phyloP scores from a whole-genome alignment of 768 basidiomycete species.

The Podaxis pistillaris region DNA sequence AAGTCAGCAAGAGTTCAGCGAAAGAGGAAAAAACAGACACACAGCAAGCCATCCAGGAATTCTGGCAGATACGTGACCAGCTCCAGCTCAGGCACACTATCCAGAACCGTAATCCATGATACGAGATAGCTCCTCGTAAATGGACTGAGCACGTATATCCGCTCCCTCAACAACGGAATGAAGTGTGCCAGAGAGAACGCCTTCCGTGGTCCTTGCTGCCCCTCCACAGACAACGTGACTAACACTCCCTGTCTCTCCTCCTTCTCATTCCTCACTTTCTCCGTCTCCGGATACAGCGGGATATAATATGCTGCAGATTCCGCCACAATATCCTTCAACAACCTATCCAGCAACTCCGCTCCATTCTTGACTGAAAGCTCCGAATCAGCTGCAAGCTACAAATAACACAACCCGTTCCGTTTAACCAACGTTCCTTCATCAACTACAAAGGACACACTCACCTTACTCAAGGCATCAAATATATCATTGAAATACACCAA shows the following conservation, averaged over 20 bases:
- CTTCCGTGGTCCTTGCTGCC: constrained; percentile 49
- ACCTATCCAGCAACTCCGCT: constrained; percentile 91
- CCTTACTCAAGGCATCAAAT: constrained; percentile 96
- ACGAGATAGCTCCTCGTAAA: constrained; percentile 97
- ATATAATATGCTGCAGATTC: constrained; percentile 96
- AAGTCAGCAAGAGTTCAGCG: not conserved
- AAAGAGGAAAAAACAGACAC: constrained; percentile 30
- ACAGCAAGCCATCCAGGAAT: constrained; percentile 93
- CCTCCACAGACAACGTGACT: constrained; percentile 60
- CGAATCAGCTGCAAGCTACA: constrained; percentile 91
- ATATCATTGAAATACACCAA: constrained; percentile 97
- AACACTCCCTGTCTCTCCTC: constrained; percentile 59
- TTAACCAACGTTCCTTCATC: constrained; percentile 92
- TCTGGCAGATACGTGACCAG: constrained; percentile 93
- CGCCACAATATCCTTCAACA: constrained; percentile 97
- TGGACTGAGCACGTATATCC: constrained; percentile 93
- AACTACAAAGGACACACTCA: constrained; percentile 59
- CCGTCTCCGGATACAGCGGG: constrained; percentile 81
- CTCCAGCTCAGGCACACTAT: constrained; percentile 95
- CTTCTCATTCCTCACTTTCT: constrained; percentile 60
- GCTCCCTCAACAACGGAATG: constrained; percentile 88
- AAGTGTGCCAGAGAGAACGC: constrained; percentile 95
- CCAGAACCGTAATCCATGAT: constrained; percentile 93
- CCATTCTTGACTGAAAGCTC: constrained; percentile 98
- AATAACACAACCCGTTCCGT: constrained; percentile 55